Conservation (phyloP, 2,329 filamentous ascomycete species). For the Neopestalotiopsis rosae region DNA sequence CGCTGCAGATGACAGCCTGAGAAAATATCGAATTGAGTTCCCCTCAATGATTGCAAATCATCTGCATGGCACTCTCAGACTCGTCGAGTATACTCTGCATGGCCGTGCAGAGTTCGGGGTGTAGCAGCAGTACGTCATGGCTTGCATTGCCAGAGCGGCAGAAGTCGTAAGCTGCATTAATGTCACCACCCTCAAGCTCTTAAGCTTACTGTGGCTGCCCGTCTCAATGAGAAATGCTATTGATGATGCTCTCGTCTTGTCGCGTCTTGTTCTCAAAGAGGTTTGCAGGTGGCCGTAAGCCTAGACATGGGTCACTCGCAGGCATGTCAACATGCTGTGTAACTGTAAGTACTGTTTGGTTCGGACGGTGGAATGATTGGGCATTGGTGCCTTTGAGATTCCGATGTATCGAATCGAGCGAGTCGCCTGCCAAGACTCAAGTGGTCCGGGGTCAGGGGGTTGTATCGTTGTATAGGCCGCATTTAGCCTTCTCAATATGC, state of each 20-base stretch:
- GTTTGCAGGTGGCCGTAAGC: background rate
- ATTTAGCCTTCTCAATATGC: conserved; percentile 2
- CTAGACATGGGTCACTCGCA: background rate
- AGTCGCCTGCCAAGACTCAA: background rate
- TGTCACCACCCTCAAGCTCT: conserved; percentile 1
- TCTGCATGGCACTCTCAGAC: background rate
- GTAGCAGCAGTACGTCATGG: conserved; percentile 6
- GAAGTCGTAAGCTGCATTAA: conserved; percentile 9
- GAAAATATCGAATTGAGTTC: background rate
- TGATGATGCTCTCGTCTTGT: background rate
- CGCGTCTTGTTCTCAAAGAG: too few species aligned
- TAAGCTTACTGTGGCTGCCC: background rate
- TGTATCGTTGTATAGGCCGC: background rate
- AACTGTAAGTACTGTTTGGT: background rate
- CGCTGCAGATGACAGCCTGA: background rate
- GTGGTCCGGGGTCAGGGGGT: background rate
- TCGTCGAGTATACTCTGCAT: background rate
- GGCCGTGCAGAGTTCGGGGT: background rate
- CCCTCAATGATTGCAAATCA: background rate
- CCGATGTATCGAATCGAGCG: background rate
- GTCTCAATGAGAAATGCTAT: background rate
- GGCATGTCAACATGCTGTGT: background rate
- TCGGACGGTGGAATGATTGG: background rate
- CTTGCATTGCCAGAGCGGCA: background rate
- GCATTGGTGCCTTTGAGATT: background rate